A percentile compares a stretch with the other conserved stretches of the same genome.
These are phyloP conservation scores for Kokia cookei DNA, from an alignment of 441 rosid species.

Conservation along the genomic window DNA sequence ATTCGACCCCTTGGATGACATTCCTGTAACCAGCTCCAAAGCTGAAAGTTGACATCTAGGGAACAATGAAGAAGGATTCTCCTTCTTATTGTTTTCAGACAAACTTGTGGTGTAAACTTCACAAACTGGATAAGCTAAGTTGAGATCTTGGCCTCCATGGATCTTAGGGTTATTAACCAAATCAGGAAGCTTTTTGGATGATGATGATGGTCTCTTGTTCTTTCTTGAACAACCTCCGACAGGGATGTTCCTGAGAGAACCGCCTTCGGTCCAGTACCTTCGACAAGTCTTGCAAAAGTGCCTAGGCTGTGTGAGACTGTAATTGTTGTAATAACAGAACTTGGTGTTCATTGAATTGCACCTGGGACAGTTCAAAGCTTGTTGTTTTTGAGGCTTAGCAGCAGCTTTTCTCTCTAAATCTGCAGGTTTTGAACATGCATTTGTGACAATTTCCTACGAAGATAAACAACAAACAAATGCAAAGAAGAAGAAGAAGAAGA, in stretches of 20 bases:
- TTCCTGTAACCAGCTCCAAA: slow-evolving; percentile 55
- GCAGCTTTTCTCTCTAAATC: slow-evolving; percentile 36
- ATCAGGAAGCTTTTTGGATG: slow-evolving; percentile 52
- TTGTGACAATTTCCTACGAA: slow-evolving; percentile 63
- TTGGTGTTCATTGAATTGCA: slow-evolving; percentile 91
- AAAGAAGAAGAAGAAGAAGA: background rate
- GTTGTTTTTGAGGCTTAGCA: slow-evolving; percentile 59
- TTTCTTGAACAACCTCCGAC: slow-evolving; percentile 86
- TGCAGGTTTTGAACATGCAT: slow-evolving; percentile 34
- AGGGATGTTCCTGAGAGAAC: slow-evolving; percentile 82
- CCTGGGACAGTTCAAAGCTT: slow-evolving; percentile 81
- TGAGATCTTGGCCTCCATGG: slow-evolving; percentile 72
- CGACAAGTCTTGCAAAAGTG: slow-evolving; percentile 87
- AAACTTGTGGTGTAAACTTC: slow-evolving; percentile 41
- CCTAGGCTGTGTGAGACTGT: slow-evolving; percentile 89
- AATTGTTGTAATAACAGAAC: slow-evolving; percentile 94
- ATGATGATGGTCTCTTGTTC: slow-evolving; percentile 61
- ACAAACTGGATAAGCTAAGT: slow-evolving; percentile 49
- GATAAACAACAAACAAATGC: background rate
- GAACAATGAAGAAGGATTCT: slow-evolving; percentile 21
- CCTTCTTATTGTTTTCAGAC: slow-evolving; percentile 34
- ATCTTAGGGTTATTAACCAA: slow-evolving; percentile 54
- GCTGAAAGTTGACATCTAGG: slow-evolving; percentile 34
- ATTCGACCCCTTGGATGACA: slow-evolving; percentile 44
- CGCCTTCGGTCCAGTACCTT: slow-evolving; percentile 96